Base-by-base conservation (phyloP, 805 yeast genomes). In the Yamadazyma ubonensis region DNA sequence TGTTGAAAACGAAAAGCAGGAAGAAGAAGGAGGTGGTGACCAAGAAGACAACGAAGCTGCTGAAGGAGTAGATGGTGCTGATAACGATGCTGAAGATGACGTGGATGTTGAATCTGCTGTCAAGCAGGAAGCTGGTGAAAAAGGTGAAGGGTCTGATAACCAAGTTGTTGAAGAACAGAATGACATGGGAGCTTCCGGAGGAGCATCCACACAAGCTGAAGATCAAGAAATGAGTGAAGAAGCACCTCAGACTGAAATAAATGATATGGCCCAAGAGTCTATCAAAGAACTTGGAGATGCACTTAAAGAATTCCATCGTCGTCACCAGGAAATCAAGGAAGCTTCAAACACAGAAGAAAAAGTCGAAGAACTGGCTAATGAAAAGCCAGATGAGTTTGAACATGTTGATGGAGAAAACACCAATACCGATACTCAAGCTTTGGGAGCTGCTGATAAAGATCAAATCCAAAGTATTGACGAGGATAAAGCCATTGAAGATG, bases 211-310 rank as follows among this genome's bases (percentile, higher is more conserved):
- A 2, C 67, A 73, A 22, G 71, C 72, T 30, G 65, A 73, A 32
- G 58, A 70, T 19, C 63, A 65, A 29, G 64, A 66, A 14, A 47
- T 53, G 20, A 57, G 70, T 8, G 67, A 72, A 20, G 67, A 67
- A 11, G 64, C 66, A 3, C 57, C 62, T 3, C 64, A 51, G 10
- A 57, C 68, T 29, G 82, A 77, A 14, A 78, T 86, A 14, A 67
- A 87, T 39, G 82, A 83, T 38, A 74, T 75, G 51, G 88, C 86
- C 29, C 74, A 76, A 42, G 89, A 88, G 52, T 79, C 95, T 0
- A 69, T 91, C 62, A 86, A 86, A 58, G 89, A 89, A 57, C 72
- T 93, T 10, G 98, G 99, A 38, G 97, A 90, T 61, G 78, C 96
- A 1, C 58, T 90, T 65, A 86, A 91, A 52, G 96, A 90, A 55